Evolutionary conservation across 371 early-diverging fungal species (phyloP).

Genomic region (Smittium culicis): DNA sequence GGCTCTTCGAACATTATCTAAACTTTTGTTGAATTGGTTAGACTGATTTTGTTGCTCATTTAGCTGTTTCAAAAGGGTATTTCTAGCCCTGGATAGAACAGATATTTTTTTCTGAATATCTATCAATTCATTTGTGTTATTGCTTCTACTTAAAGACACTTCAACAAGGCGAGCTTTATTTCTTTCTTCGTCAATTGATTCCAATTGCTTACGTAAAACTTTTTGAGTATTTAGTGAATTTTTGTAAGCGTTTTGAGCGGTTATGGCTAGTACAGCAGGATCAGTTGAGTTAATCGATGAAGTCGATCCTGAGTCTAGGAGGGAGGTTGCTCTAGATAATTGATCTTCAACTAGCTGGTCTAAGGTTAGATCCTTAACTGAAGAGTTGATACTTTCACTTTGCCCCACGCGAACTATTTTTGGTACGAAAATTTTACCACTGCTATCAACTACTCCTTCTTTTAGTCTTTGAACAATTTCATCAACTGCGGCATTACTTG

Average conservation of each 20-base stretch:
- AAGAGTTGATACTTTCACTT: slow-evolving; percentile 52
- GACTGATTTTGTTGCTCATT: background rate
- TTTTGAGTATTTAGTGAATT: slow-evolving; percentile 19
- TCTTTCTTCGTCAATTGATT: slow-evolving; percentile 35
- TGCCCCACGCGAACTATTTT: slow-evolving; percentile 75
- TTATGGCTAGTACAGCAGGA: slow-evolving; percentile 14
- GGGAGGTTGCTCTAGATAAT: slow-evolving; percentile 13
- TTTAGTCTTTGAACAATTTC: slow-evolving; percentile 78
- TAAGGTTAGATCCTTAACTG: slow-evolving; percentile 53
- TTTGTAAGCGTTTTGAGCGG: slow-evolving; percentile 17
- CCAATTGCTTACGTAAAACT: slow-evolving; percentile 23
- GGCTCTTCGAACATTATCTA: slow-evolving; percentile 24
- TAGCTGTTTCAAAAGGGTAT: background rate
- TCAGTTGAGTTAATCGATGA: slow-evolving; percentile 7
- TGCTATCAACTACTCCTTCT: slow-evolving; percentile 43
- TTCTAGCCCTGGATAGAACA: background rate
- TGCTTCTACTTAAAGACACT: background rate
- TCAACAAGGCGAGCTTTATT: background rate
- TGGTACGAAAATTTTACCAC: slow-evolving; percentile 41
- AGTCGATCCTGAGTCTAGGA: slow-evolving; percentile 5
- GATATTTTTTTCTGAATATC: slow-evolving; percentile 2
- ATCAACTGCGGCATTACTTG: slow-evolving; percentile 95
- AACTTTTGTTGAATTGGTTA: background rate
- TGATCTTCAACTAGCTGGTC: slow-evolving; percentile 37
- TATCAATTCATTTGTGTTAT: background rate